These are phyloP conservation scores for Phytophthora lateralis DNA, from an alignment of 352 stramenopile genomes.

Conservation along the genomic window DNA sequence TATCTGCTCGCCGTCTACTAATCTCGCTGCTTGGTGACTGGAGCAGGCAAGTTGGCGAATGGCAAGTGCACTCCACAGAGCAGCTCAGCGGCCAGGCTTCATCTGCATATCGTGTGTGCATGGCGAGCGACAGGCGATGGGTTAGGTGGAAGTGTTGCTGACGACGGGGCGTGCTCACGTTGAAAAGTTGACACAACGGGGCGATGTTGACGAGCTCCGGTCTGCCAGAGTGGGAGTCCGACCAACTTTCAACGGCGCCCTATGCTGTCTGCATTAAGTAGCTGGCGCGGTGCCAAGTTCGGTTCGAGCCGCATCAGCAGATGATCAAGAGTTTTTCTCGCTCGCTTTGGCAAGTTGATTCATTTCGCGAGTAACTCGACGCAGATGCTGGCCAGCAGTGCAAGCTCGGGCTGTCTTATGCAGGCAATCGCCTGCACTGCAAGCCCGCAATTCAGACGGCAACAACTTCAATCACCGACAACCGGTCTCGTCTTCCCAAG, in stretches of 20 bases:
- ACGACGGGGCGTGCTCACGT: conserved; percentile 22
- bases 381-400: background rate
- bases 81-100: background rate
- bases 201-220: conserved; percentile 25
- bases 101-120: conserved; percentile 3
- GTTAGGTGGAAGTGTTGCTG: conserved; percentile 23
- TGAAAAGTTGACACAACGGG: conserved; percentile 23
- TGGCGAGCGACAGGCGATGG: conserved; percentile 30
- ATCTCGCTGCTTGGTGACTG: conserved; percentile 15
- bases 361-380: conserved; percentile 3
- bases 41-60: conserved; percentile 34
- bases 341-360: conserved; percentile 9
- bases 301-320: conserved; percentile 4
- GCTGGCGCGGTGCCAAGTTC: background rate
- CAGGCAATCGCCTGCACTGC: conserved; percentile 15
- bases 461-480: conserved; percentile 25
- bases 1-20: background rate
- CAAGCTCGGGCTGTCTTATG: conserved; percentile 15
- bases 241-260: conserved; percentile 27
- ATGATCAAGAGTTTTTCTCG: conserved; percentile 25
- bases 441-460: conserved; percentile 15
- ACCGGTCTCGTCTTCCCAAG: conserved; percentile 21
- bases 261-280: conserved; percentile 8
- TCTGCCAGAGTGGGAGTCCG: conserved; percentile 32
- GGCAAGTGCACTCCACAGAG: too few relatives aligned